Evolutionary conservation across 805 yeast species (phyloP).

Genomic region (Nakazawaea wickerhamii): DNA sequence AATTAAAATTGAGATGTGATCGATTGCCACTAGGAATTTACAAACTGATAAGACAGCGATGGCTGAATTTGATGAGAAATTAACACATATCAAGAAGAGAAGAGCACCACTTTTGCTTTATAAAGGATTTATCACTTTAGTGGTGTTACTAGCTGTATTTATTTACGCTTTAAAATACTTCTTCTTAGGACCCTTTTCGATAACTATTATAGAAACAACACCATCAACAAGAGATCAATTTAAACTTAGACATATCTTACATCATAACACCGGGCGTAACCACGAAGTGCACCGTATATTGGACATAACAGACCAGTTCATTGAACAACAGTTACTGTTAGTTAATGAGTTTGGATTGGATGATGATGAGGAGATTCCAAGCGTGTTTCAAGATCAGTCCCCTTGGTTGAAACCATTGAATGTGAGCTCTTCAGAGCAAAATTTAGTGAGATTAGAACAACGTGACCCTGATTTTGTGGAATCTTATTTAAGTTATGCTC

Average conservation of each 20-base stretch:
- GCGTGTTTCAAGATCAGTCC: background rate
- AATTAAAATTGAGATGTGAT: background rate
- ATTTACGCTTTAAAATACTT: background rate
- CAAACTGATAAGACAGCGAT: background rate
- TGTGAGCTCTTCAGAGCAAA: constrained; percentile 15
- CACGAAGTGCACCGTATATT: constrained; percentile 41
- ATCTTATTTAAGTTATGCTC: constrained; percentile 55
- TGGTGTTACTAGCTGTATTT: background rate
- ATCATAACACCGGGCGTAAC: constrained; percentile 49
- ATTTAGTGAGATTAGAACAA: constrained; percentile 33
- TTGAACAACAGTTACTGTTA: constrained; percentile 17
- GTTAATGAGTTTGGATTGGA: background rate
- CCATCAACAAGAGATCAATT: constrained; percentile 16
- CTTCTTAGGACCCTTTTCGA: too few relatives aligned
- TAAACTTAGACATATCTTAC: constrained; percentile 52
- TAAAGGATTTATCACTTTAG: background rate
- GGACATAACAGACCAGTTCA: constrained; percentile 41
- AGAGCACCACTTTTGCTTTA: background rate
- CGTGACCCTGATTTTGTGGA: constrained; percentile 61
- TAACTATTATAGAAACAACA: constrained; percentile 8
- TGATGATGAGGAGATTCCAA: constrained; percentile 5
- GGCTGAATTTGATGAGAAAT: background rate
- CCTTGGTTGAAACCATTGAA: constrained; percentile 20
- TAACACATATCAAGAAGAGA: background rate
- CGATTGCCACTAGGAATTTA: constrained; percentile 3